These are phyloP conservation scores for Fusarium mangiferae DNA, from an alignment of 2,329 filamentous ascomycete genomes.

Conservation along the genomic window DNA sequence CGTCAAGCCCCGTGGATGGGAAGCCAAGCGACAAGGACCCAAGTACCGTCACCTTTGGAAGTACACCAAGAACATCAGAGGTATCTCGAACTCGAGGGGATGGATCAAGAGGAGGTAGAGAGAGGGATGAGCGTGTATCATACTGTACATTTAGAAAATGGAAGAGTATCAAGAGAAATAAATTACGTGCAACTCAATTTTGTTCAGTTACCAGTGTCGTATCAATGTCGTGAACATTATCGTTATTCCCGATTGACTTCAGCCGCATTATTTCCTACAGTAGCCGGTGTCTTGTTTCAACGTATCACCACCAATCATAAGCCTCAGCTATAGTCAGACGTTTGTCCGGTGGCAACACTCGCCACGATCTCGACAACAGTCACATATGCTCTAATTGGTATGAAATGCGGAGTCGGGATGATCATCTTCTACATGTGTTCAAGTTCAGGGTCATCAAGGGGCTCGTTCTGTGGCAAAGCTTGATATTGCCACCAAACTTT, in stretches of 20 bases:
- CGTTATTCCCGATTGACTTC: neutral
- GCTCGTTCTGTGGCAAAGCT: neutral
- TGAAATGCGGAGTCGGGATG: neutral
- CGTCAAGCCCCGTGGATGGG: slow-evolving; percentile 71
- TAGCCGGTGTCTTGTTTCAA: neutral
- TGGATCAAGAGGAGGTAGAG: slow-evolving; percentile 55
- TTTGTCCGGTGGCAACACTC: neutral
- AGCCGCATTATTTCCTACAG: neutral
- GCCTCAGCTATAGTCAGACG: neutral
- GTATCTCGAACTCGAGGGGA: slow-evolving; percentile 55
- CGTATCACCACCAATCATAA: neutral
- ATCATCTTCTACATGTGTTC: neutral
- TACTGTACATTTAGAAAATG: slow-evolving; percentile 45
- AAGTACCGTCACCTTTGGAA: slow-evolving; percentile 74
- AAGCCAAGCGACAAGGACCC: slow-evolving; percentile 71
- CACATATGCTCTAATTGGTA: neutral
- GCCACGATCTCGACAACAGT: neutral
- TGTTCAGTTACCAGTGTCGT: too few species aligned
- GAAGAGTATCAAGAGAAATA: slow-evolving; percentile 25
- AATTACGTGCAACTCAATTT: slow-evolving; percentile 2
- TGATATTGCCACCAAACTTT: slow-evolving; percentile 1
- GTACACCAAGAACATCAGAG: slow-evolving; percentile 69
- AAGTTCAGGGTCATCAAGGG: too few species aligned
- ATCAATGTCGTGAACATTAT: neutral
- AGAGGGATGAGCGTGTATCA: slow-evolving; percentile 34